Percentiles rank a stretch among this genome's conserved stretches.
Conservation (phyloP, 179 eudicot species). For the Camellia oleifera region DNA sequence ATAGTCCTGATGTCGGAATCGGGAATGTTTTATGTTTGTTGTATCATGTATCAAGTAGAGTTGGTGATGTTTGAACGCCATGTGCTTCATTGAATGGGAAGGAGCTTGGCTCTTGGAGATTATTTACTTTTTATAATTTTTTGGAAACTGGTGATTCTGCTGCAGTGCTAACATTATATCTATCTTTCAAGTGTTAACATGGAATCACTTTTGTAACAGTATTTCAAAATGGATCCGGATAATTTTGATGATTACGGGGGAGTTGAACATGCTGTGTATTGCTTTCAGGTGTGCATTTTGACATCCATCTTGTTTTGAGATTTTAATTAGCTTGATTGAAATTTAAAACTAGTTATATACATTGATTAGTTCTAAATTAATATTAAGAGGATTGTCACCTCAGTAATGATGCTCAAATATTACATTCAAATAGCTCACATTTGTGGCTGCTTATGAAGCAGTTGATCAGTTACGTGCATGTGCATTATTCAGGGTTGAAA, state of each 20-base stretch:
- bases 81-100: background rate
- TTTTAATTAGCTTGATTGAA: background rate
- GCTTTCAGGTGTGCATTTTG: slow-evolving; percentile 52
- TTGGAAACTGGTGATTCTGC: background rate
- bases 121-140: background rate
- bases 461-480: background rate
- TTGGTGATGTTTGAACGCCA: background rate
- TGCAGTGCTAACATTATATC: background rate
- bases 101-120: background rate
- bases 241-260: slow-evolving; percentile 60
- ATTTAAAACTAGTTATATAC: slow-evolving; percentile 3
- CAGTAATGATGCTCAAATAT: background rate
- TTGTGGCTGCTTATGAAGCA: slow-evolving; percentile 5
- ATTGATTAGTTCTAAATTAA: slow-evolving; percentile 6
- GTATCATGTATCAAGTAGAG: background rate
- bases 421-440: background rate
- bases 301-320: background rate
- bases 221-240: slow-evolving; percentile 67
- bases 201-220: slow-evolving; percentile 31
- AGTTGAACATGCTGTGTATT: slow-evolving; percentile 65
- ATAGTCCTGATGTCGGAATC: background rate
- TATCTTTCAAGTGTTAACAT: slow-evolving; percentile 5
- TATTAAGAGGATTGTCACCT: background rate
- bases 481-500: background rate
- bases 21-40: background rate